Percentiles rank a stretch among this genome's conserved stretches.
Conservation (phyloP, 2,329 filamentous ascomycete genomes). For the Neonectria hederae region DNA sequence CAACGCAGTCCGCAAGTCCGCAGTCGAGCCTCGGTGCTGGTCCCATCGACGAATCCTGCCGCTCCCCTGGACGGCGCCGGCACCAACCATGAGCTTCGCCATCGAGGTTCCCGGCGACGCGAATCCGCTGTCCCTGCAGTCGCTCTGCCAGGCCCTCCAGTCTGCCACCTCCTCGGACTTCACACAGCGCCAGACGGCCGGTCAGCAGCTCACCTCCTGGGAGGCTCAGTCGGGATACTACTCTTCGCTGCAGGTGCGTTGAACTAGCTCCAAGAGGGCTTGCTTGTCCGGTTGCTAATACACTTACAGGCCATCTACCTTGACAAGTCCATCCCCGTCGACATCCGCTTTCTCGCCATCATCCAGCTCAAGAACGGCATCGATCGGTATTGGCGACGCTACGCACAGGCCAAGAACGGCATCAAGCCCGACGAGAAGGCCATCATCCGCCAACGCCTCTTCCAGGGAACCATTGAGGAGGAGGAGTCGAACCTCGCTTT, state of each 20-base stretch:
- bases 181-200: slow-evolving; percentile 71
- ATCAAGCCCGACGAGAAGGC: slow-evolving; percentile 80
- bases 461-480: slow-evolving; percentile 82
- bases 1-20: slow-evolving; percentile 6
- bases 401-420: slow-evolving; percentile 68
- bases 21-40: slow-evolving; percentile 11
- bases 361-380: slow-evolving; percentile 98
- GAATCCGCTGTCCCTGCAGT: slow-evolving; percentile 71
- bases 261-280: neutral
- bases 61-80: slow-evolving; percentile 34
- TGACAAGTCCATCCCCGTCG: slow-evolving; percentile 77
- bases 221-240: slow-evolving; percentile 74
- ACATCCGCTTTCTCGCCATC: slow-evolving; percentile 87
- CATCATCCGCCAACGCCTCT: slow-evolving; percentile 76
- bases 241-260: slow-evolving; percentile 70
- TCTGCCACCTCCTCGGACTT: slow-evolving; percentile 71
- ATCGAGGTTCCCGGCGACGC: slow-evolving; percentile 87
- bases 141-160: slow-evolving; percentile 72
- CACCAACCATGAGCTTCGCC: slow-evolving; percentile 68
- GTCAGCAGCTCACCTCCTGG: slow-evolving; percentile 77
- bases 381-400: slow-evolving; percentile 87
- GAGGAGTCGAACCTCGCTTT: slow-evolving; percentile 78
- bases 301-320: slow-evolving; percentile 77
- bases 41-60: slow-evolving; percentile 21
- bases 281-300: slow-evolving; percentile 24